Percentiles rank a stretch among this genome's conserved stretches.
Evolutionary conservation across 768 basidiomycete genomes (phyloP).

Genomic region (Mycena capillaripes): DNA sequence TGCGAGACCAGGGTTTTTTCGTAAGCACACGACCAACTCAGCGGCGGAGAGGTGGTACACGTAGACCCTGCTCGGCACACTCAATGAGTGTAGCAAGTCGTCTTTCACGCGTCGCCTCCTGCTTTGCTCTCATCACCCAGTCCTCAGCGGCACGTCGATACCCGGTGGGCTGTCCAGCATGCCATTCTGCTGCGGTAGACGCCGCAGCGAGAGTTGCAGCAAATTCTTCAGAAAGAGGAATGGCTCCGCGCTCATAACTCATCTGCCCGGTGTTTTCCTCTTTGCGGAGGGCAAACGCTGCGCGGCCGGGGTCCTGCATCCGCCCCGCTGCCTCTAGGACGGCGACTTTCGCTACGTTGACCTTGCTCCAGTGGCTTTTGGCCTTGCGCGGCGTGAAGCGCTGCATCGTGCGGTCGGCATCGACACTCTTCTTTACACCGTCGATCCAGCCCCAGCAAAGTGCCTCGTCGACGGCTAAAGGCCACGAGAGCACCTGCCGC

Average conservation of each 20-base stretch:
- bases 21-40: neutral
- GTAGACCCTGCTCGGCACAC: constrained; percentile 7
- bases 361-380: constrained; percentile 31
- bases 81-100: constrained; percentile 22
- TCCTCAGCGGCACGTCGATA: constrained; percentile 21
- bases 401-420: constrained; percentile 16
- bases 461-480: constrained; percentile 24
- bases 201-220: neutral
- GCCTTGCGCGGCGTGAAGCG: constrained; percentile 30
- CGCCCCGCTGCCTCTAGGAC: constrained; percentile 21
- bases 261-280: constrained; percentile 30
- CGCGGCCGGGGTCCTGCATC: constrained; percentile 25
- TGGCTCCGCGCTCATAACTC: constrained; percentile 21
- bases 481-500: constrained; percentile 6
- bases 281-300: constrained; percentile 25
- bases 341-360: constrained; percentile 25
- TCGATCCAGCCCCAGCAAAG: constrained; percentile 32
- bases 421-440: constrained; percentile 21
- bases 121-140: constrained; percentile 32
- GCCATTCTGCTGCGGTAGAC: constrained; percentile 1
- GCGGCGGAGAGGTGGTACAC: constrained; percentile 20
- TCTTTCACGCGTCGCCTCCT: constrained; percentile 20
- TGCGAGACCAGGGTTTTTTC: no score
- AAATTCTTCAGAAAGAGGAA: constrained; percentile 19
- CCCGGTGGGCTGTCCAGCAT: constrained; percentile 9